Base-by-base conservation (phyloP, 1,284 basidiomycete species). In the Cerioporus squamosus region DNA sequence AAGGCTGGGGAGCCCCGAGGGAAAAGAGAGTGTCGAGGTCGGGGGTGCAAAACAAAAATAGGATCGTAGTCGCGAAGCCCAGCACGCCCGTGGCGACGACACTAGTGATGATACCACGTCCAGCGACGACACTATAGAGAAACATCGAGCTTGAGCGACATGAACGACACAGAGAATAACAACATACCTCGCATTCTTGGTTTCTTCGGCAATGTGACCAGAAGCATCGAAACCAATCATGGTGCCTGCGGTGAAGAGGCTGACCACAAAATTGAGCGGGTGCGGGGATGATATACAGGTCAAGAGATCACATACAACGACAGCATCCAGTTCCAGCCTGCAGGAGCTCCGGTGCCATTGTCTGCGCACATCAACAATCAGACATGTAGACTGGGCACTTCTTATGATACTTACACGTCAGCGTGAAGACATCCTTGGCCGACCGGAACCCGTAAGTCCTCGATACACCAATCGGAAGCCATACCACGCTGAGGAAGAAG, bases 131-230 rank as follows among this genome's bases (percentile, higher is more conserved):
- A 60, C 90, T 90, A 8, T 36, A 12, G 33, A 33, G 49, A 39
- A 48, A n/a, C n/a, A n/a, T n/a, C n/a, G 40, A 23, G 22, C 10
- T 58, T 7, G n/a, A 58, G 24, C 50, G 45, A 55, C 5, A 9
- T 29, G 6, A 29, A 50, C 14, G 39, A 29, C 33, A 42, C 18
- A 44, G 40, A 8, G 5, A 17, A 23, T 49, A 36, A 8, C 40
- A 14, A 54, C 67, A 49, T 68, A 87, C 88, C 85, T 87, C 8
- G 93, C 93, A 69, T 94, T 89, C 72, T 91, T 92, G 0, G 93
- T 94, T 74, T 95, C 93, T 74, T 95, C 93, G 2, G 92, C 92
- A 59, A 95, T 88, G 63, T 95, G 93, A 0, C 93, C 93, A 17
- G 91, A 88, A 0, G 93, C 93, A 72, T 94, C 93, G 66, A 94